Percentiles rank a stretch among this genome's conserved stretches.
Conservation (phyloP, 169 alveolate species). For the Eimeria necatrix region DNA sequence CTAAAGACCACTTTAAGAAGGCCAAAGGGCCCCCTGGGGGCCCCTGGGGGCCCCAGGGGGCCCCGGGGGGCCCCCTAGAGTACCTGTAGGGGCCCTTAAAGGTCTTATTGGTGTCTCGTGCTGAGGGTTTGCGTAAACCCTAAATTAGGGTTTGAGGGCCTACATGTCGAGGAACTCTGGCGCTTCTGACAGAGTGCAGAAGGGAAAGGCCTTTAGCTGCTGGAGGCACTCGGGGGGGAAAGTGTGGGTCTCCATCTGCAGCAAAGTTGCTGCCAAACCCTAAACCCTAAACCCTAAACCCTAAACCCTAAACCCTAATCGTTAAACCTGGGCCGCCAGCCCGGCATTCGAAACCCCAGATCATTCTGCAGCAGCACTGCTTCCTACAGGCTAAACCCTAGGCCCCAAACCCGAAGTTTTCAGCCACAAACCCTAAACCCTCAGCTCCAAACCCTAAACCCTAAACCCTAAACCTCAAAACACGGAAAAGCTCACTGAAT, state of each 20-base stretch:
- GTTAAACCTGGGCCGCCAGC: too few species aligned
- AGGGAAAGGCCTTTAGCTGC: not conserved
- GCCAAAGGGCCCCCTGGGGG: too few species aligned
- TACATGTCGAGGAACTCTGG: slow-evolving; percentile 7
- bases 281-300: not conserved
- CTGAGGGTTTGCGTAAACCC: too few species aligned
- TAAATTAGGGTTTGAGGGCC: not conserved
- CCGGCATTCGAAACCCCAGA: too few species aligned
- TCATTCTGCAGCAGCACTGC: not conserved
- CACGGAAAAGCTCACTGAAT: not conserved
- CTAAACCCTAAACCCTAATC: not conserved
- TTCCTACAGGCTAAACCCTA: not conserved
- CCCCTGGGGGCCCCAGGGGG: not conserved
- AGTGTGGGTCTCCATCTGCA: slow-evolving; percentile 46
- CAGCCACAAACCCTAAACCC: not conserved
- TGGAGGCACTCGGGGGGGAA: not conserved
- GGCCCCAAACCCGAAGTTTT: not conserved
- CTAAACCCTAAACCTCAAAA: too few species aligned
- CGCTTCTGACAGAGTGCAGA: not conserved
- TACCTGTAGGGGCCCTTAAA: not conserved
- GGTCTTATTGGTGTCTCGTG: not conserved
- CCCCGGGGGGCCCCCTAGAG: not conserved
- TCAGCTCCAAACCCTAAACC: too few species aligned
- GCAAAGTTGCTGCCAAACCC: not conserved
- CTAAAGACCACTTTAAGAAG: too few species aligned